phyloP scores from a whole-genome alignment of 2,329 filamentous ascomycete species.

The Aspergillus unguis region DNA sequence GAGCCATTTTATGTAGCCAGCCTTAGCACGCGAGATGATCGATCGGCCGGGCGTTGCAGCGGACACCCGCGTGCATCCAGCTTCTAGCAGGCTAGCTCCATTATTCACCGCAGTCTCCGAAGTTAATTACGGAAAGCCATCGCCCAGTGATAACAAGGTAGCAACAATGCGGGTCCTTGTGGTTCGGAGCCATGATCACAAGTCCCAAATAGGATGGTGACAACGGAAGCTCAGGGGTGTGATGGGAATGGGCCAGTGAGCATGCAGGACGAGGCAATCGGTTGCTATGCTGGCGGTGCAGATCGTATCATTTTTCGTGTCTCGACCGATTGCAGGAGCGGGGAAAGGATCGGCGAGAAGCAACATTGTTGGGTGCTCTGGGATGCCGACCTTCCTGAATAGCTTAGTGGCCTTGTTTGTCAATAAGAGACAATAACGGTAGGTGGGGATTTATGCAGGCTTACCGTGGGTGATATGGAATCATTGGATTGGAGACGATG shows the following conservation, averaged over 20 bases:
- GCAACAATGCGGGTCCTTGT: background rate
- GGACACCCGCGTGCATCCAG: background rate
- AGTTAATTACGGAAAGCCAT: background rate
- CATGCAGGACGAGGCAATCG: background rate
- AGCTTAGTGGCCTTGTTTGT: background rate
- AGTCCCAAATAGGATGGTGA: constrained; percentile 1
- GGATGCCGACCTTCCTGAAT: constrained; percentile 4
- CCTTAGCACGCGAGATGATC: background rate
- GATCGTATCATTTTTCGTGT: constrained; percentile 8
- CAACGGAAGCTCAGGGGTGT: constrained; percentile 2
- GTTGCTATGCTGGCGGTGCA: constrained; percentile 7
- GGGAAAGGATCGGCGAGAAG: constrained; percentile 6
- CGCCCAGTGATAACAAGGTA: constrained; percentile 5
- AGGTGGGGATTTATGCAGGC: background rate
- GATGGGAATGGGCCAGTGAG: background rate
- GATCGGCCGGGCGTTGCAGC: background rate
- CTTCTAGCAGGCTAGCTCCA: background rate
- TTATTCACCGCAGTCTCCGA: background rate
- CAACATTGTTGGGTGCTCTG: background rate
- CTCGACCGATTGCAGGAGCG: background rate
- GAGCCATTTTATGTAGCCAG: constrained; percentile 3
- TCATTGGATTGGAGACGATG: background rate
- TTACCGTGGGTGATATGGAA: background rate
- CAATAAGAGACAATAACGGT: background rate
- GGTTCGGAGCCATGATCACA: background rate